Conservation (phyloP, 139 green algal genomes). For the Chlamydomonas asymmetrica region DNA sequence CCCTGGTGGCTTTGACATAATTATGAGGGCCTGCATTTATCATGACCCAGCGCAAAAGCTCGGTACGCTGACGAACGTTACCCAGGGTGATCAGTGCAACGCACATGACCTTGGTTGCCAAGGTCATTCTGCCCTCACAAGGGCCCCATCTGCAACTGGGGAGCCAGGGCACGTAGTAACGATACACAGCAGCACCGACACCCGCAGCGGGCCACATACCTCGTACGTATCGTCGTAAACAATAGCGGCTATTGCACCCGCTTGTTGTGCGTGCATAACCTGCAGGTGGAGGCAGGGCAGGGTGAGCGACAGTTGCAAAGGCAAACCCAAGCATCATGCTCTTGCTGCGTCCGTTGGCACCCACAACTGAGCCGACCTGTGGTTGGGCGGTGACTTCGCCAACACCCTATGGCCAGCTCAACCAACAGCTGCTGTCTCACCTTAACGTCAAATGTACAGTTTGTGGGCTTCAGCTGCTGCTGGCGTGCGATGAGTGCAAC, state of each 20-base stretch:
- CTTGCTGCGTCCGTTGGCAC: background rate
- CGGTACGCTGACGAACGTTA: no score
- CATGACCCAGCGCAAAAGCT: no score
- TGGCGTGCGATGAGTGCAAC: slow-evolving; percentile 68
- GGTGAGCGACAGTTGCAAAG: background rate
- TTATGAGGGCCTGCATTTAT: slow-evolving; percentile 71
- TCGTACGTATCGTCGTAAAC: slow-evolving; percentile 74
- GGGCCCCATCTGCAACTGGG: no score
- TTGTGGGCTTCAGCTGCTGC: slow-evolving; percentile 44
- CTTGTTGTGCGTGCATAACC: slow-evolving; percentile 68
- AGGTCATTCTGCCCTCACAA: no score
- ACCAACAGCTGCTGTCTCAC: slow-evolving; percentile 24
- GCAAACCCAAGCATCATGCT: background rate
- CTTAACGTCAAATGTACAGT: slow-evolving; percentile 87
- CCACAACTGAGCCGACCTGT: background rate
- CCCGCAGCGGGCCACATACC: no score
- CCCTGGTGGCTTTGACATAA: slow-evolving; percentile 72
- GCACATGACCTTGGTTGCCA: no score
- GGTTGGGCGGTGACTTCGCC: background rate
- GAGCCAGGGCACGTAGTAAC: no score
- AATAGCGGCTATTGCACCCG: slow-evolving; percentile 74
- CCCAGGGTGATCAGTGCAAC: no score
- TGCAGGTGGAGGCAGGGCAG: slow-evolving; percentile 10
- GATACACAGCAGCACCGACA: no score
- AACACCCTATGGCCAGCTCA: background rate